A percentile compares a stretch with the other conserved stretches of the same genome.
Conservation (phyloP, 768 basidiomycete species). For the Boletus subcaerulescens region DNA sequence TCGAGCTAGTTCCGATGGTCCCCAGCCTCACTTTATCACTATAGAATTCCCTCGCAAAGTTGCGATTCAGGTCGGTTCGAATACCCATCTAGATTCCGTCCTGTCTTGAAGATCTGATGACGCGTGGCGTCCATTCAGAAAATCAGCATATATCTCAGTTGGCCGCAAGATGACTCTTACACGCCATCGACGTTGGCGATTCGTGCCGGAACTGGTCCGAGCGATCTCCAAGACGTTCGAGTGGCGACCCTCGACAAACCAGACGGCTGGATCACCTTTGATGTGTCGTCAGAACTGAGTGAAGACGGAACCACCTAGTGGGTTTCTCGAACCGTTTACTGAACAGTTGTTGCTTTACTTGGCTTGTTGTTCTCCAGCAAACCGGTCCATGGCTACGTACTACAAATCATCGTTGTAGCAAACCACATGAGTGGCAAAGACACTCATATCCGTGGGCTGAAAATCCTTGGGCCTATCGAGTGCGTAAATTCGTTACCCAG, state of each 20-base stretch:
- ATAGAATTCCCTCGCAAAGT: conserved; percentile 91
- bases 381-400: conserved; percentile 82
- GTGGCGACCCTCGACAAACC: conserved; percentile 85
- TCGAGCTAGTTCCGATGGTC: conserved; percentile 75
- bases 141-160: conserved; percentile 81
- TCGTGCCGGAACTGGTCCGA: conserved; percentile 86
- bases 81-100: neutral
- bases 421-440: conserved; percentile 99
- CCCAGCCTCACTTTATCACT: conserved; percentile 95
- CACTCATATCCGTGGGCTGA: conserved; percentile 92
- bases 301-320: conserved; percentile 81
- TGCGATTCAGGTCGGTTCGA: conserved; percentile 67
- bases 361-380: conserved; percentile 48
- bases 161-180: conserved; percentile 89
- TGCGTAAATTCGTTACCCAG: conserved; percentile 32
- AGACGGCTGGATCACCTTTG: conserved; percentile 90
- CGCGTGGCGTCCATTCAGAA: conserved; percentile 47
- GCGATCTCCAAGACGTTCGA: conserved; percentile 90
- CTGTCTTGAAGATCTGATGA: neutral
- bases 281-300: conserved; percentile 74
- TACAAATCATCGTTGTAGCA: conserved; percentile 85
- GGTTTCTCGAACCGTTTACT: conserved; percentile 26
- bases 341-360: neutral
- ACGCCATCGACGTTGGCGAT: conserved; percentile 90
- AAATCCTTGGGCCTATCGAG: conserved; percentile 84